Evolutionary conservation across 2,329 filamentous ascomycete species (phyloP), one percentile per base, ranked within the genome.

Genomic region (Sclerotinia borealis): DNA sequence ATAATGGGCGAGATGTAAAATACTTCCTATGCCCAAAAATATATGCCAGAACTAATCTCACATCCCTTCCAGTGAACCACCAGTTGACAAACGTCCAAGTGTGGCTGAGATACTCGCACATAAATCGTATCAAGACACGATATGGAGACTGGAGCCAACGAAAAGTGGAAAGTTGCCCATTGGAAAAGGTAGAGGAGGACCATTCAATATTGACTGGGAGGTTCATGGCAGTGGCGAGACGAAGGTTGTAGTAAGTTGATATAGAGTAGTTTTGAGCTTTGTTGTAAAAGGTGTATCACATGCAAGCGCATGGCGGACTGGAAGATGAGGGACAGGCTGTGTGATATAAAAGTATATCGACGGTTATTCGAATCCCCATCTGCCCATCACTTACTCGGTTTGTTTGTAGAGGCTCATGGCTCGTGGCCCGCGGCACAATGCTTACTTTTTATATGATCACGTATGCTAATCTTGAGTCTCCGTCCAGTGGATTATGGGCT

Each of bases 161-260:
- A 79, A 80, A 47, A 80, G 82, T 56, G 91, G 87, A 5, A 81
- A 81, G 49, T 72, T 85, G 8, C 76, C 83, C 2, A 90, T 91
- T 34, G 91, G 88, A n/a, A 79, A 82, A 62, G 83, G 79, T 43
- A 83, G 90, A 70, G 89, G 91, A 67, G 91, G 90, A 2, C 91
- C 91, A 25, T 79, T 96, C 68, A 83, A 89, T 51, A 85, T 96
- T 59, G 81, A 85, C 60, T 96, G 90, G 81, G 90, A 95, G 76
- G 79, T 95, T 54, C 91, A 96, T 77, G 91, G 92, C 63, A 78
- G 82, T 66, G 91, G 91, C 4, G 83, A 87, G 54, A 80, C 83
- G 68, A 89, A 90, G 78, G 77, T 95, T 67, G 80, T 92, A 70
- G 91, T 95, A 59, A 47, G 65, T 64, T 50, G 55, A 22, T 50